Evolutionary conservation across 768 basidiomycete genomes (phyloP), one percentile per base, ranked within the genome.

Genomic region (Tylopilus vinaceipallidus): DNA sequence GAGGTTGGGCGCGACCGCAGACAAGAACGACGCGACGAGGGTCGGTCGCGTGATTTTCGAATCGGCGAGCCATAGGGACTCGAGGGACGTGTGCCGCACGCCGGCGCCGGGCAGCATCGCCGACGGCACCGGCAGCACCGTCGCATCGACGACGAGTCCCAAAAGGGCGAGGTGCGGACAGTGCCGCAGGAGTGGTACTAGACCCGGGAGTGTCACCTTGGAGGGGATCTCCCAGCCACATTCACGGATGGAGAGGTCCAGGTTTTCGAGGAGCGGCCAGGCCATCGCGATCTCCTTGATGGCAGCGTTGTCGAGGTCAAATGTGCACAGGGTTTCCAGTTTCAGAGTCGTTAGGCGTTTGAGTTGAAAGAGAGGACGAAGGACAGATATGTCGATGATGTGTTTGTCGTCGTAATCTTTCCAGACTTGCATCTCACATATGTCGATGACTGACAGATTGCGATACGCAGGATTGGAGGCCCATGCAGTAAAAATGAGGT

Each of bases 211-310:
- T 0, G 66, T 66, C 35, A 66, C 63, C 43, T 48, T 61, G 44
- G 64, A 56, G 0, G 61, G 55, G 20, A 68, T 56, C 27, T 67
- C 66, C 65, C 65, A 66, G 1, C 65, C 65, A 2, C 64, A 65
- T 38, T 66, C 64, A 1, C 63, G 63, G 10, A 59, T 52, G 37
- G 63, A 60, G 22, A 66, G 46, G 22, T 68, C 67, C 16, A 66
- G 36, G 2, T 53, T 55, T n/a, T 64, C 62, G 38, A 66, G 60
- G 24, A 42, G 55, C 0, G 65, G 65, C 65, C 65, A 66, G 5
- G 65, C 64, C 29, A 17, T 1, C 5, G 64, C 57, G 9, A 68
- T 57, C 50, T 66, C 60, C 19, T 53, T 46, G 45, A 66, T 50
- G 10, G 59, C 56, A 3, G 49, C 48, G 2, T 66, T 51, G 16